Base-by-base conservation (phyloP, 495 filamentous ascomycete species). In the Amniculicola lignicola region DNA sequence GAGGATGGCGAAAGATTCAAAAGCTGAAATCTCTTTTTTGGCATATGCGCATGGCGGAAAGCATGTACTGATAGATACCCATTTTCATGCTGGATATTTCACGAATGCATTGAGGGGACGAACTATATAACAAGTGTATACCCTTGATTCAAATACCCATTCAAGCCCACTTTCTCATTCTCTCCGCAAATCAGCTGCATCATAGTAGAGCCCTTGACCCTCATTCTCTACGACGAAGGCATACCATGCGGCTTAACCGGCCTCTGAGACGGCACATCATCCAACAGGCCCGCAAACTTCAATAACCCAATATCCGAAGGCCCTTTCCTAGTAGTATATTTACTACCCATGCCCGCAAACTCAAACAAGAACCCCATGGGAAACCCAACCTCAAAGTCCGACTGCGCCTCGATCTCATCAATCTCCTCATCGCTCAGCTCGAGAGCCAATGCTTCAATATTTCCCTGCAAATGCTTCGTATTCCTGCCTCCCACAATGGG, bases 401-500 rank as follows among this genome's bases (percentile, higher is more conserved):
- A 27, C 6, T 11, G 28, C 18, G 6, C 27, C n/a, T 64, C 62
- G 27, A 64, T 57, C 19, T 61, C 57, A 39, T 54, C 53, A 4
- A 64, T 46, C 16, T 64, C 57, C 47, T 57, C 51, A 9, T 57
- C 52, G 9, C n/a, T 53, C 31, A 64, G 33, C 45, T 57, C 24
- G 21, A 64, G 33, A 3, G 59, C 56, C 39, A 72, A 49, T 23
- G 65, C 54, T 42, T 71, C 39, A 38, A 74, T 70, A 64, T 82
- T 82, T 28, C 76, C 80, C 69, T 82, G 78, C 4, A 90, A 66
- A 62, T 89, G 82, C 67, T 83, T 81, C 29, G 86, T 65, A 67
- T 83, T 87, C 7, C 83, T 65, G 1, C 81, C 81, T 7, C 86
- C 86, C 10, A 90, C 77, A 45, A 90, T 80, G 5, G 86, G 86